phyloP scores from a whole-genome alignment of 352 stramenopile genomes.

The Phytophthora pini region DNA sequence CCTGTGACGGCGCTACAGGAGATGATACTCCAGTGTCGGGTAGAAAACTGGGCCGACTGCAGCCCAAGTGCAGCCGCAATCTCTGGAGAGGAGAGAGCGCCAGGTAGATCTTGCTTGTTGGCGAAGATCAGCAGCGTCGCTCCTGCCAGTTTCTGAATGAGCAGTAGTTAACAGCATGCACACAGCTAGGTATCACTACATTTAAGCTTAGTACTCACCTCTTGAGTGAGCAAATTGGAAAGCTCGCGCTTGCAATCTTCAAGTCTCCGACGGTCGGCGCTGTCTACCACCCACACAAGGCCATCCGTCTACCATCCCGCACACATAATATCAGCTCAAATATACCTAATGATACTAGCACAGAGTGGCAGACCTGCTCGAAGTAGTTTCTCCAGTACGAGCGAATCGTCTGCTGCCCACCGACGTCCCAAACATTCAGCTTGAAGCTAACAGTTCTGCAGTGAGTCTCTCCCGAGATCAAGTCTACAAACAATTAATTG shows the following conservation, averaged over 20 bases:
- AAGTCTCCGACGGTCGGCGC: slow-evolving; percentile 93
- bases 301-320: slow-evolving; percentile 92
- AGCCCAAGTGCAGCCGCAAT: slow-evolving; percentile 93
- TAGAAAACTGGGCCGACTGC: slow-evolving; percentile 79
- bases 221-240: slow-evolving; percentile 84
- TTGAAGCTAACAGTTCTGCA: slow-evolving; percentile 89
- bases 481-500: not conserved
- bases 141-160: slow-evolving; percentile 94
- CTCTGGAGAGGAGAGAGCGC: slow-evolving; percentile 89
- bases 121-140: slow-evolving; percentile 99
- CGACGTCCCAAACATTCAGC: slow-evolving; percentile 99
- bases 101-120: slow-evolving; percentile 99
- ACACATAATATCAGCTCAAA: not conserved
- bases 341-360: not conserved
- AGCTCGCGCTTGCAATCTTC: slow-evolving; percentile 95
- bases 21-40: slow-evolving; percentile 91
- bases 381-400: slow-evolving; percentile 99
- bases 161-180: not conserved
- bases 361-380: slow-evolving; percentile 75
- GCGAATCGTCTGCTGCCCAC: slow-evolving; percentile 98
- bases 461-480: not conserved
- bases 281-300: slow-evolving; percentile 99
- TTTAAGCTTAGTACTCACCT: slow-evolving; percentile 51
- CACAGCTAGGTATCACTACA: no score
- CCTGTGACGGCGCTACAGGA: slow-evolving; percentile 98